Evolutionary conservation across 2,329 filamentous ascomycete species (phyloP).

Genomic region (Botrytis cinerea): DNA sequence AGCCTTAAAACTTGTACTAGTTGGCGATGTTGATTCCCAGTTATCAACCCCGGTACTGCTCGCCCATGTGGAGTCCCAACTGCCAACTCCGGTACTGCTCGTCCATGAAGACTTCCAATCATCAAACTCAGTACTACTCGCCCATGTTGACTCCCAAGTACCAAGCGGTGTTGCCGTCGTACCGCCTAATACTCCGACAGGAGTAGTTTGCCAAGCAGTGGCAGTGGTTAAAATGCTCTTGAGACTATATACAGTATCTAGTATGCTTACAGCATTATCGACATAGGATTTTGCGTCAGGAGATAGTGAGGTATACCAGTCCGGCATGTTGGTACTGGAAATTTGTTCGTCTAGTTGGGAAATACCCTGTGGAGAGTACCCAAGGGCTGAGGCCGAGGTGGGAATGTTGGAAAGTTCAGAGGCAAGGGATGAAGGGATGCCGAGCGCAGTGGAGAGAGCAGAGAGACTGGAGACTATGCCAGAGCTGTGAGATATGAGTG

Average conservation of each 20-base stretch:
- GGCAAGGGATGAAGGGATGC: neutral
- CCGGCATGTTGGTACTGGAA: neutral
- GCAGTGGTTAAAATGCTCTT: neutral
- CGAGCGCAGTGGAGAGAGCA: neutral
- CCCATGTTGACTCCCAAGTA: neutral
- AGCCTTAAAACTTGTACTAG: neutral
- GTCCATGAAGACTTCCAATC: neutral
- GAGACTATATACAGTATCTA: neutral
- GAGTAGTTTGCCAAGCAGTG: neutral
- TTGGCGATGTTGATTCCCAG: neutral
- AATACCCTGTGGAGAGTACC: neutral
- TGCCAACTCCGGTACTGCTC: neutral
- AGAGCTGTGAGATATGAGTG: neutral
- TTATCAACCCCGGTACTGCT: neutral
- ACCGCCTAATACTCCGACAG: neutral
- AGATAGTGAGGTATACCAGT: neutral
- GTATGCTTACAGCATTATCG: neutral
- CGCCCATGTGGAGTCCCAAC: neutral
- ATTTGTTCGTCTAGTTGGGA: neutral
- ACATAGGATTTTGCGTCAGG: neutral
- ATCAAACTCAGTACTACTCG: neutral
- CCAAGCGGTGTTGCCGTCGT: neutral
- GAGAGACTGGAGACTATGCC: neutral
- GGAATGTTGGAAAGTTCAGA: neutral
- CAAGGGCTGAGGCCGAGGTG: neutral